These are phyloP conservation scores for Fusarium sarcochroum DNA, from an alignment of 2,329 filamentous ascomycete species.

Conservation along the genomic window DNA sequence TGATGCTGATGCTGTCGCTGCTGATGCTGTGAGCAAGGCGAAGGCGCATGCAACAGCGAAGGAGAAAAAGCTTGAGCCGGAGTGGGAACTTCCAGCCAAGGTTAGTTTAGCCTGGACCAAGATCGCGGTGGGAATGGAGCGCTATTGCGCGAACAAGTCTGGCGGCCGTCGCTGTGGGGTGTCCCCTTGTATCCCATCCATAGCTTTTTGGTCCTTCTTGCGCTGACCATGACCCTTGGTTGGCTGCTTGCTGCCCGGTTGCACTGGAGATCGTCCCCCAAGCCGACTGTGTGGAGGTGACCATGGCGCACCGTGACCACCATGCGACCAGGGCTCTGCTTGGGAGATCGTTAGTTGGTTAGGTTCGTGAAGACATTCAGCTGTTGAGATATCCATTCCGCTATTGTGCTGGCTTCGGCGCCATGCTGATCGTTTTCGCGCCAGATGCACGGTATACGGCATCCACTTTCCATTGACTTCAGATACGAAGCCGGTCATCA, in stretches of 20 bases:
- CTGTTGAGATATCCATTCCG: conserved; percentile 36
- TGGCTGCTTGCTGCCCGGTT: conserved; percentile 31
- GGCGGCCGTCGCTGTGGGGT: conserved; percentile 46
- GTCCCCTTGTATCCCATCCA: conserved; percentile 33
- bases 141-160: conserved; percentile 50
- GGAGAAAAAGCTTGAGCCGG: conserved; percentile 47
- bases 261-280: conserved; percentile 46
- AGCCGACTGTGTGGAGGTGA: conserved; percentile 47
- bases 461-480: conserved; percentile 20
- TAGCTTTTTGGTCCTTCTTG: conserved; percentile 38
- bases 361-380: conserved; percentile 17
- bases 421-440: conserved; percentile 41
- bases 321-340: conserved; percentile 18
- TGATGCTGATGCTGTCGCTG: conserved; percentile 15
- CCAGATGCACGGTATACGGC: conserved; percentile 9
- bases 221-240: conserved; percentile 35
- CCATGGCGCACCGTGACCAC: conserved; percentile 45
- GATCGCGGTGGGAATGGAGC: conserved; percentile 49
- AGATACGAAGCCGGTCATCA: conserved; percentile 16
- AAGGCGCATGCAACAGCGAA: conserved; percentile 34
- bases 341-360: conserved; percentile 28
- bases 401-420: conserved; percentile 30
- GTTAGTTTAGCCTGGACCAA: conserved; percentile 43
- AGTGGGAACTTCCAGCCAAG: conserved; percentile 39
- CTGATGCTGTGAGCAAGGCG: conserved; percentile 32